Conservation (phyloP, 23 red algal species). For the Agarophyton chilense region DNA sequence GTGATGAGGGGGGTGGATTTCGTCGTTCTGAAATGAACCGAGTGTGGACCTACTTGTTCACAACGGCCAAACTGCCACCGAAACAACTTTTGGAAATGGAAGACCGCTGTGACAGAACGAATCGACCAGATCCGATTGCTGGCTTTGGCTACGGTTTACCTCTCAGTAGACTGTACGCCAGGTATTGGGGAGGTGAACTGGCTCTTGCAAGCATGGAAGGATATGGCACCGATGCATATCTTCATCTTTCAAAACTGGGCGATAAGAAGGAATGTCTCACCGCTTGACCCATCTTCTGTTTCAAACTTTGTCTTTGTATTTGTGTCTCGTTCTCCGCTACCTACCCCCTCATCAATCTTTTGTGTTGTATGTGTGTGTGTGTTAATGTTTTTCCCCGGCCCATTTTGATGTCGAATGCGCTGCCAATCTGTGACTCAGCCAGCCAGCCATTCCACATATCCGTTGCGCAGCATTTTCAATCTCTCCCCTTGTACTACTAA, state of each 20-base stretch:
- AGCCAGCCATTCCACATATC: too few relatives aligned
- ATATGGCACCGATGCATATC: slow-evolving; percentile 95
- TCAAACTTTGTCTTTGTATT: neutral
- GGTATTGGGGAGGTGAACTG: slow-evolving; percentile 97
- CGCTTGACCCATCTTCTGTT: slow-evolving; percentile 24
- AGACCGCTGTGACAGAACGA: slow-evolving; percentile 39
- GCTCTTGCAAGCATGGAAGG: slow-evolving; percentile 94
- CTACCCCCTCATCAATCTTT: too few relatives aligned
- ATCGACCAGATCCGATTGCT: slow-evolving; percentile 85
- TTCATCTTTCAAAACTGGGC: slow-evolving; percentile 94
- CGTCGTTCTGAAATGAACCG: slow-evolving; percentile 85
- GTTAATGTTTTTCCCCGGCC: neutral
- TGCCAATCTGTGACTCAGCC: neutral
- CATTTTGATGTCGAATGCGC: neutral
- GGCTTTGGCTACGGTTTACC: slow-evolving; percentile 99
- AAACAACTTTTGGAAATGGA: slow-evolving; percentile 83
- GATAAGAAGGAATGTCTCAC: slow-evolving; percentile 86
- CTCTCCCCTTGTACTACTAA: neutral
- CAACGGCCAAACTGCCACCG: slow-evolving; percentile 89
- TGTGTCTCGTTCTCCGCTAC: too few relatives aligned
- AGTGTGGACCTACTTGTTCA: slow-evolving; percentile 97
- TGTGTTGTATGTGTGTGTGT: too few relatives aligned
- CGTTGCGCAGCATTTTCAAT: neutral
- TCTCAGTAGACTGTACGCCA: slow-evolving; percentile 88
- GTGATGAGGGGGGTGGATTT: slow-evolving; percentile 97